These are phyloP conservation scores for Microbotryomycetes sp. DNA, from an alignment of 1,284 basidiomycete genomes.

Conservation along the genomic window DNA sequence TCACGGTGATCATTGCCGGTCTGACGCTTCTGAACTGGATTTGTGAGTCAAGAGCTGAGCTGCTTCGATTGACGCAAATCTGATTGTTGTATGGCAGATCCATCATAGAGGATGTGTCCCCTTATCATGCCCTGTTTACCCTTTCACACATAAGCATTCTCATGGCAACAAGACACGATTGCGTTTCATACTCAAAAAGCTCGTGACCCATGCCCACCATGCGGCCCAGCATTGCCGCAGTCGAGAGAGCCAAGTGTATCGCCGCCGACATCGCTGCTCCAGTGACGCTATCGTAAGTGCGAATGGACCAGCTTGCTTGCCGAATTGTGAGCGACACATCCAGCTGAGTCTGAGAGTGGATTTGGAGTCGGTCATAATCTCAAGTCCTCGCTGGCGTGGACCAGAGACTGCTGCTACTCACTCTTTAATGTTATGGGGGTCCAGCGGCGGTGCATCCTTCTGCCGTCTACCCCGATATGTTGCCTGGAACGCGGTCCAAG, in stretches of 20 bases:
- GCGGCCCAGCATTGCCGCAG: no score
- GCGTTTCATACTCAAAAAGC: background rate
- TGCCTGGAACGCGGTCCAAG: conserved; percentile 44
- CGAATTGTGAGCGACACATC: conserved; percentile 44
- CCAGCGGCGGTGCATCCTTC: conserved; percentile 36
- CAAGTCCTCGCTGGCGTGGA: no score
- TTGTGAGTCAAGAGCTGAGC: conserved; percentile 14
- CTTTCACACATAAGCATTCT: background rate
- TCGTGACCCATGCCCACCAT: background rate
- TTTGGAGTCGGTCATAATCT: no score
- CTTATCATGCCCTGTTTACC: no score
- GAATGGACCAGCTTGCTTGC: conserved; percentile 42
- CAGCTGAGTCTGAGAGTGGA: conserved; percentile 32
- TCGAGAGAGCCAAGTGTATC: no score
- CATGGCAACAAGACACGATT: background rate
- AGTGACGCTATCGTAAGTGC: conserved; percentile 36
- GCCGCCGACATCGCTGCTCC: no score
- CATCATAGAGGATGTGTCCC: no score
- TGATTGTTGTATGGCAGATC: no score
- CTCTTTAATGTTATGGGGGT: conserved; percentile 37
- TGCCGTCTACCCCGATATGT: conserved; percentile 43
- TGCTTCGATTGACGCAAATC: no score
- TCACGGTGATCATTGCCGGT: conserved; percentile 6
- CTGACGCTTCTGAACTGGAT: conserved; percentile 21
- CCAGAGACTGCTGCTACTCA: background rate